A percentile compares a stretch with the other conserved stretches of the same genome.
Evolutionary conservation across 257 asterid genomes (phyloP).

Genomic region (Marsdenia floribunda): DNA sequence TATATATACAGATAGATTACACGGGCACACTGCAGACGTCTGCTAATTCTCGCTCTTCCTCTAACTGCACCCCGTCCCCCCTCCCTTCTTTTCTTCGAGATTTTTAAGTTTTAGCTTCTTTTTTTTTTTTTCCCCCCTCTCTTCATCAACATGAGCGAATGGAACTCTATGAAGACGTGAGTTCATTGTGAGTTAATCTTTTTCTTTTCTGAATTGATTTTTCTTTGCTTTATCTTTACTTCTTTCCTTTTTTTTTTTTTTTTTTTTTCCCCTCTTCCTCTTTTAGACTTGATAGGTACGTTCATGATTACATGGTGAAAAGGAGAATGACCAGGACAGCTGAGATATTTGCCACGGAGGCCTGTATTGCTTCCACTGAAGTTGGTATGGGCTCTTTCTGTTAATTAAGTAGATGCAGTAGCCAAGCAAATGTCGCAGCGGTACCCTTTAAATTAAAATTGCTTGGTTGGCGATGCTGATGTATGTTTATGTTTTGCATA

Average conservation of each 20-base stretch:
- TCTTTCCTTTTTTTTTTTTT: no score
- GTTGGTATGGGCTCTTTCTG: slow-evolving; percentile 16
- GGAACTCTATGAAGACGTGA: slow-evolving; percentile 7
- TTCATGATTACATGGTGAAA: slow-evolving; percentile 28
- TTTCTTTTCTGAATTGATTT: not conserved
- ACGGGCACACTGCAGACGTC: no score
- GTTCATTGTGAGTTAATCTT: not conserved
- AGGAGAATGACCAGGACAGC: slow-evolving; percentile 25
- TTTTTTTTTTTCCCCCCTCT: no score
- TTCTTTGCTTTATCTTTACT: not conserved
- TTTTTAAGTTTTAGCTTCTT: not conserved
- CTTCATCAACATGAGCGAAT: not conserved
- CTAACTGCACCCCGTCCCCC: not conserved
- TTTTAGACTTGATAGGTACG: not conserved
- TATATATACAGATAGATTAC: no score
- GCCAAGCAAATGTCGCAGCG: not conserved
- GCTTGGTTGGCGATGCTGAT: not conserved
- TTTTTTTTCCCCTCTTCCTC: not conserved
- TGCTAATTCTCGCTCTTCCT: not conserved
- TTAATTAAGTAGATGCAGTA: not conserved
- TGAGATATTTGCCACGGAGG: slow-evolving; percentile 28
- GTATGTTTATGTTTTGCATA: not conserved
- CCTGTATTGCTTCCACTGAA: not conserved
- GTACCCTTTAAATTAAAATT: no score
- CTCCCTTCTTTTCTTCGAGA: no score